A percentile compares a stretch with the other conserved stretches of the same genome.
Evolutionary conservation across 495 filamentous ascomycete species (phyloP).

Genomic region (Talaromyces proteolyticus): DNA sequence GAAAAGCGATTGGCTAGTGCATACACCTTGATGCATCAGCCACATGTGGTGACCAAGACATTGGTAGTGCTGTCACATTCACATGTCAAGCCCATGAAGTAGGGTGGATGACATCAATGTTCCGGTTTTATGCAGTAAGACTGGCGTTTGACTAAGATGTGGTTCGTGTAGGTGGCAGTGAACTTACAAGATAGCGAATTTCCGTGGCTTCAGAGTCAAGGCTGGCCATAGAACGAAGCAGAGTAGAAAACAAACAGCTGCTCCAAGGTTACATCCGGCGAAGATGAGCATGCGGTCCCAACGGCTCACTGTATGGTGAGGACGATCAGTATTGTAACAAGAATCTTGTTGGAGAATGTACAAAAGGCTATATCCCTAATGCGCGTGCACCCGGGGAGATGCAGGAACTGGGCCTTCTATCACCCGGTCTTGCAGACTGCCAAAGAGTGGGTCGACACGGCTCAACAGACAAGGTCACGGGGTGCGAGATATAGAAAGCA

Average conservation of each 20-base stretch:
- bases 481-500: not conserved
- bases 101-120: not conserved
- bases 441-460: conserved; percentile 8
- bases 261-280: conserved; percentile 83
- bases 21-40: not conserved
- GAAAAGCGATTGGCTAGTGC: not conserved
- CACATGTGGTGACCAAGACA: not conserved
- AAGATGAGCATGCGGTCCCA: conserved; percentile 96
- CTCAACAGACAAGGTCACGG: not conserved
- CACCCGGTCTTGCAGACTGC: conserved; percentile 30
- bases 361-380: conserved; percentile 6
- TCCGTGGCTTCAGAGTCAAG: conserved; percentile 70
- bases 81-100: not conserved
- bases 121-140: too few relatives aligned
- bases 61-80: not conserved
- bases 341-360: conserved; percentile 8
- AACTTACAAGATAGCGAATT: conserved; percentile 96
- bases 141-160: too few relatives aligned
- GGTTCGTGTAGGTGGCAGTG: conserved; percentile 1
- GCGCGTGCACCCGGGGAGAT: conserved; percentile 23
- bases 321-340: not conserved
- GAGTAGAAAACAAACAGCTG: conserved; percentile 83
- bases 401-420: conserved; percentile 33
- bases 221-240: conserved; percentile 87
- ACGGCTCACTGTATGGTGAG: conserved; percentile 83